phyloP scores from a whole-genome alignment of 352 stramenopile species.

The Peronospora tabacina region DNA sequence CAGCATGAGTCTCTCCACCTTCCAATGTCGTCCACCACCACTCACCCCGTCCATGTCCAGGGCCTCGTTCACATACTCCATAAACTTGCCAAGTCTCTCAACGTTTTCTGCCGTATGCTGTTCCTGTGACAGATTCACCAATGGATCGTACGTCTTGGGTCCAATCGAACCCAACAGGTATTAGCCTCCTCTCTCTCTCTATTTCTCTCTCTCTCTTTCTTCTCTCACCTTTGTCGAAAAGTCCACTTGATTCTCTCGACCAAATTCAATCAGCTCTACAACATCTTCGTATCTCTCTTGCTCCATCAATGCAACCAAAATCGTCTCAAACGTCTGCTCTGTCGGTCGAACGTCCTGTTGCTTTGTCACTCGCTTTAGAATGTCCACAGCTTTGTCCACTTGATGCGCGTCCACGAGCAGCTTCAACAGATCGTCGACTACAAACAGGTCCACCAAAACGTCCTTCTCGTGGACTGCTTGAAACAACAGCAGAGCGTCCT shows the following conservation, averaged over 20 bases:
- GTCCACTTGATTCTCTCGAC: slow-evolving; percentile 33
- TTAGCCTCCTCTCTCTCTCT: slow-evolving; percentile 1
- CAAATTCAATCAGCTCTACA: slow-evolving; percentile 44
- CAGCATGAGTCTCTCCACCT: not conserved
- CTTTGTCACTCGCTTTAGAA: slow-evolving; percentile 32
- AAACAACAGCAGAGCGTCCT: slow-evolving; percentile 47
- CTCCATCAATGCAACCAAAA: slow-evolving; percentile 44
- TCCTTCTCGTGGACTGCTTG: slow-evolving; percentile 36
- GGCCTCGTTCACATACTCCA: slow-evolving; percentile 51
- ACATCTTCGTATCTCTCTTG: slow-evolving; percentile 42
- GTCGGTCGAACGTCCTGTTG: slow-evolving; percentile 46
- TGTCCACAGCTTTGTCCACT: slow-evolving; percentile 36
- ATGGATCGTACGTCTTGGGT: slow-evolving; percentile 49
- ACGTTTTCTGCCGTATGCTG: slow-evolving; percentile 33
- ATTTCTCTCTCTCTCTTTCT: not conserved
- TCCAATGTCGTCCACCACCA: not conserved
- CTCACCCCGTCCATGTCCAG: slow-evolving; percentile 44
- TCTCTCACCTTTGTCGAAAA: slow-evolving; percentile 48
- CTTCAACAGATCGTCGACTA: slow-evolving; percentile 39
- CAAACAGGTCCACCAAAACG: slow-evolving; percentile 50
- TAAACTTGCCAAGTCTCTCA: slow-evolving; percentile 44
- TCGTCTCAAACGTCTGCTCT: slow-evolving; percentile 40
- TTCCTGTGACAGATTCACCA: slow-evolving; percentile 47
- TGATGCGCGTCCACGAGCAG: slow-evolving; percentile 34
- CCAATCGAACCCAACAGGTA: slow-evolving; percentile 1